These are phyloP conservation scores for Botrytis hyacinthi DNA, from an alignment of 2,329 filamentous ascomycete genomes.

Conservation along the genomic window DNA sequence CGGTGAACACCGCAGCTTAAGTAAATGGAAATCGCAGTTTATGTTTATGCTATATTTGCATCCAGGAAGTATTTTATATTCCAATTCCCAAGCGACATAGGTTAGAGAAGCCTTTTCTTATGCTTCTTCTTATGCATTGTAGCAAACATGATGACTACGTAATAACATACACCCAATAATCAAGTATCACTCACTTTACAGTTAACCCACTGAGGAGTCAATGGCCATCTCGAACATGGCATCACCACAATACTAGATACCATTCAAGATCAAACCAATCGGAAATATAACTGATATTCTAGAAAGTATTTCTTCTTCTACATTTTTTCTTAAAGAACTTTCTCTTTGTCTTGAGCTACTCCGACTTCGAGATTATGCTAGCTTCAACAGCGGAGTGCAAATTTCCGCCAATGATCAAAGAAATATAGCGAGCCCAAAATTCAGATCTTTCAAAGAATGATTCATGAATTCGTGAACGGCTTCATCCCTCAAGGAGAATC, in stretches of 20 bases:
- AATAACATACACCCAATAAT: neutral
- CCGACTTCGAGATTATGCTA: neutral
- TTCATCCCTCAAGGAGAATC: neutral
- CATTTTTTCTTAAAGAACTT: neutral
- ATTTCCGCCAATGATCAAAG: neutral
- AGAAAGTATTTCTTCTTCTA: neutral
- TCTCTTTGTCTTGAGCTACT: neutral
- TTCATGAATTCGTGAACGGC: neutral
- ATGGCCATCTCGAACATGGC: neutral
- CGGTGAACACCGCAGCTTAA: neutral
- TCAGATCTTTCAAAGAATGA: neutral
- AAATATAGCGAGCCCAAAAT: neutral
- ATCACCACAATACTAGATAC: neutral
- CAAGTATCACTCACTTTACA: neutral
- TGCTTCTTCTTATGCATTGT: neutral
- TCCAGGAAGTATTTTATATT: neutral
- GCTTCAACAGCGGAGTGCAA: neutral
- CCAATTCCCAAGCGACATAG: neutral
- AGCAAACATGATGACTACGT: too few species aligned
- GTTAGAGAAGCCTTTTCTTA: neutral
- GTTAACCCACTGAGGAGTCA: neutral
- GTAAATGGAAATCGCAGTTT: neutral
- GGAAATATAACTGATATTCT: neutral
- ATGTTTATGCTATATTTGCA: neutral
- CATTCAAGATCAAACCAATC: neutral